Base-by-base conservation (phyloP, 176 grass and related monocot species). In the Stipa capillata region DNA sequence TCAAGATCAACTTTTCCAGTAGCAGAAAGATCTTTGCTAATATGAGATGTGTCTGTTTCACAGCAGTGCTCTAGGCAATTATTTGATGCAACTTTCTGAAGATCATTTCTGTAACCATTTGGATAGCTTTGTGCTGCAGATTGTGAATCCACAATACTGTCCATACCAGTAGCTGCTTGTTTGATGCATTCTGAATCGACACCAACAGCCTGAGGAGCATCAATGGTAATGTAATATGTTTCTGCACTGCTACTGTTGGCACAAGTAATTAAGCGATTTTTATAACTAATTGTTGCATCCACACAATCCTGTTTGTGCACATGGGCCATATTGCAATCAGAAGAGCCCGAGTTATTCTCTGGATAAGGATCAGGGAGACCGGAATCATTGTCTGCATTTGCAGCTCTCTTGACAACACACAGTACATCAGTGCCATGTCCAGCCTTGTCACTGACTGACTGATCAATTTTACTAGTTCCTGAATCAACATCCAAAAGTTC, bases 401-500 rank as follows among this genome's bases (percentile, higher is more conserved):
- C 64, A 37, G 52, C 16, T 32, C 47, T 48, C 58, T 81, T 77
- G 17, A 1, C 43, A 34, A 76, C 45, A 80, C 16, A 41, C 31
- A 71, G 59, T 55, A 49, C 32, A 77, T 84, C 36, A 41, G 59
- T 54, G 45, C 18, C 78, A 83, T 85, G 71, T 76, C 72, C 79
- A 79, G 28, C 64, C 32, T 57, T 72, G 18, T 64, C 59, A 70
- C 45, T 49, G 72, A 62, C 68, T 21, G 47, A 76, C 68, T 74
- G 76, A 34, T 62, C 66, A 68, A 78, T 62, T 83, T 84, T 80
- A 83, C 79, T 65, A 61, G 73, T 88, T 65, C 57, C 80, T 39
- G 89, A 87, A 91, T 85, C 89, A 83, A 77, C 53, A 82, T 85
- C 81, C 45, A 93, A 68, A 79, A 80, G 49, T 5, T 80, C 80